These are phyloP conservation scores for Stephania cephalantha DNA, from an alignment of 164 flowering plant genomes.

Conservation along the genomic window DNA sequence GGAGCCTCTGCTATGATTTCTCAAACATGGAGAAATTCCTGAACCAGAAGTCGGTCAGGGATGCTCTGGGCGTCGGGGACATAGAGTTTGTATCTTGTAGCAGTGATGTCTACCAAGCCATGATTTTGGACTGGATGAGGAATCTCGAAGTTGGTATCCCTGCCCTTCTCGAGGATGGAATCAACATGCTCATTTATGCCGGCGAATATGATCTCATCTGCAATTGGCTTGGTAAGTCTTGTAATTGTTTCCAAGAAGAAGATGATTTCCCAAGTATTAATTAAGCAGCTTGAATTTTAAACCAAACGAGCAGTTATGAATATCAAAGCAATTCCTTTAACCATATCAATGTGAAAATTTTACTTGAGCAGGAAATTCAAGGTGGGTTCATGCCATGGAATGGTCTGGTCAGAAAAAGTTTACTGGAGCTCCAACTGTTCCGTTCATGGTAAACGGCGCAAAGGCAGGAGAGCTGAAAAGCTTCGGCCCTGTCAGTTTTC, in stretches of 20 bases:
- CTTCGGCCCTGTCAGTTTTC: conserved; percentile 72
- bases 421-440: conserved; percentile 37
- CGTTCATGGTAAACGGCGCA: conserved; percentile 59
- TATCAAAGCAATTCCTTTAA: background rate
- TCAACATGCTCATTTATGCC: conserved; percentile 64
- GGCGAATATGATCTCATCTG: conserved; percentile 86
- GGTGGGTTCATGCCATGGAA: conserved; percentile 89
- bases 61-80: conserved; percentile 65
- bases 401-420: conserved; percentile 82
- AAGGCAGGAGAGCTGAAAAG: conserved; percentile 65
- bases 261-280: background rate
- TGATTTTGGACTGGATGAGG: conserved; percentile 75
- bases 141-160: conserved; percentile 79
- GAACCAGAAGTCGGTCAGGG: conserved; percentile 44
- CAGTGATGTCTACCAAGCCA: conserved; percentile 44
- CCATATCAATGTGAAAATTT: background rate
- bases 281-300: background rate
- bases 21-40: conserved; percentile 68
- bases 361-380: conserved; percentile 48
- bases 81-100: conserved; percentile 76
- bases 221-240: conserved; percentile 79
- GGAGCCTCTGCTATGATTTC: conserved; percentile 72
- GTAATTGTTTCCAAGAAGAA: background rate
- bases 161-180: conserved; percentile 69
- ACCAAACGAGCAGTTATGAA: background rate